These are phyloP conservation scores for Eustoma russellianum DNA, from an alignment of 257 asterid species.

Conservation along the genomic window DNA sequence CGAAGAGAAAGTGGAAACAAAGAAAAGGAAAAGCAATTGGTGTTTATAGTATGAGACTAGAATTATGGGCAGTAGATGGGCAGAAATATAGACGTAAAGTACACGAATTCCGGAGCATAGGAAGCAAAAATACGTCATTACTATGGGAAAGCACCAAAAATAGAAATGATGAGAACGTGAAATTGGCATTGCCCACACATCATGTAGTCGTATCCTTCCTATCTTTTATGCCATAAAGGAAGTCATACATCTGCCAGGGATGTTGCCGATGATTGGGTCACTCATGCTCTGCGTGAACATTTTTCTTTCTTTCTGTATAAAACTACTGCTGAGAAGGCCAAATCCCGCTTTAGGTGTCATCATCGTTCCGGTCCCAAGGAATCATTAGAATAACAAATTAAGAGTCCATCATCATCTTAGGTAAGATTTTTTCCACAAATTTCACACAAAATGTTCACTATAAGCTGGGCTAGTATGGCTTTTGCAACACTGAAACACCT, in stretches of 20 bases:
- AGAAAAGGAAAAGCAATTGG: too few relatives aligned
- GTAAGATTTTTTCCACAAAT: not conserved
- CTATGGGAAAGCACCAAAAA: constrained; percentile 3
- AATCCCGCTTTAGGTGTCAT: too few relatives aligned
- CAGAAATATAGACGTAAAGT: too few relatives aligned
- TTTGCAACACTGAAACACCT: too few relatives aligned
- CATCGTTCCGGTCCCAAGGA: not conserved
- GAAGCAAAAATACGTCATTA: too few relatives aligned
- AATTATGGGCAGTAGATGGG: too few relatives aligned
- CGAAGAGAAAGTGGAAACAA: too few relatives aligned
- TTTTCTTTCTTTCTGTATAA: not conserved
- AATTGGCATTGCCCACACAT: constrained; percentile 11
- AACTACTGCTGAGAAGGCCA: not conserved
- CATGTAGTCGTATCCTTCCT: not conserved
- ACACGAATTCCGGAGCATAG: too few relatives aligned
- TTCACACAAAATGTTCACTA: too few relatives aligned
- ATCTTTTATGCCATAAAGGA: constrained; percentile 5
- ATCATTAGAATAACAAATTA: not conserved
- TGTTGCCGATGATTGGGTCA: constrained; percentile 11
- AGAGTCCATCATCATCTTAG: not conserved
- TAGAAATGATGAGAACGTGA: constrained; percentile 14
- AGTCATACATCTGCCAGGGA: constrained; percentile 1
- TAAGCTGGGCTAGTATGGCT: too few relatives aligned
- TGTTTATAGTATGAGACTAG: too few relatives aligned
- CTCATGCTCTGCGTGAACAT: constrained; percentile 12